These are phyloP conservation scores for Wickerhamomyces sp. DNA, from an alignment of 1,139 yeast species.

Conservation along the genomic window DNA sequence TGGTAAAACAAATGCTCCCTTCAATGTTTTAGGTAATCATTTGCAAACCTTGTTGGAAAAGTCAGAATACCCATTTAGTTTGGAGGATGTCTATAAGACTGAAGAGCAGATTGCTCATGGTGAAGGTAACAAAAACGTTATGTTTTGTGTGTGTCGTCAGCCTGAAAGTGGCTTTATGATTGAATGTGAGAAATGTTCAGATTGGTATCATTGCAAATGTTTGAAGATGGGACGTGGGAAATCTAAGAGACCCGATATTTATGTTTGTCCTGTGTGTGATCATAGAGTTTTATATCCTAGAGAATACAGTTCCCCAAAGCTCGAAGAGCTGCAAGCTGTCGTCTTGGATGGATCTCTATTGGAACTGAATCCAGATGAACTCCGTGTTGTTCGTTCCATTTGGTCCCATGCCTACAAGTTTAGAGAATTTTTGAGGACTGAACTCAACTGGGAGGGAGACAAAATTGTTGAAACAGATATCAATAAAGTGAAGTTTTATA, in stretches of 20 bases:
- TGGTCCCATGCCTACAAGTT: slow-evolving; percentile 23
- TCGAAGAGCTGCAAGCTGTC: slow-evolving; percentile 31
- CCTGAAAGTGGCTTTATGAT: slow-evolving; percentile 70
- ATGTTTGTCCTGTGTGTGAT: slow-evolving; percentile 69
- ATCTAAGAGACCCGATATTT: slow-evolving; percentile 29
- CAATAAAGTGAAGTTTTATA: slow-evolving; percentile 31
- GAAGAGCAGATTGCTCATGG: slow-evolving; percentile 6
- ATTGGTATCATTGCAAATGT: slow-evolving; percentile 77
- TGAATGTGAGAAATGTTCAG: slow-evolving; percentile 73
- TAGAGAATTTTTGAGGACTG: slow-evolving; percentile 19
- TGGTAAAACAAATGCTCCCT: slow-evolving; percentile 32
- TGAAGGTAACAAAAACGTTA: slow-evolving; percentile 19
- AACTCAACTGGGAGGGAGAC: slow-evolving; percentile 18
- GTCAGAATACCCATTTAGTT: slow-evolving; percentile 34
- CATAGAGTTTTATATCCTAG: slow-evolving; percentile 29
- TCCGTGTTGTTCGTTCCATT: slow-evolving; percentile 27
- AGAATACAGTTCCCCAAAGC: slow-evolving; percentile 29
- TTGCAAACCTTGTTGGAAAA: slow-evolving; percentile 30
- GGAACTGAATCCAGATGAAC: slow-evolving; percentile 39
- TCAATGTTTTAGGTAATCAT: slow-evolving; percentile 28
- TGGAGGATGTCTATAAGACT: slow-evolving; percentile 34
- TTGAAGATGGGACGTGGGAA: slow-evolving; percentile 37
- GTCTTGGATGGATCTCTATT: slow-evolving; percentile 32
- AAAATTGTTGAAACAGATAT: slow-evolving; percentile 16
- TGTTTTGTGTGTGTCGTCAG: slow-evolving; percentile 68